phyloP scores from a whole-genome alignment of 306 rosid genomes.

The Corylus americana region DNA sequence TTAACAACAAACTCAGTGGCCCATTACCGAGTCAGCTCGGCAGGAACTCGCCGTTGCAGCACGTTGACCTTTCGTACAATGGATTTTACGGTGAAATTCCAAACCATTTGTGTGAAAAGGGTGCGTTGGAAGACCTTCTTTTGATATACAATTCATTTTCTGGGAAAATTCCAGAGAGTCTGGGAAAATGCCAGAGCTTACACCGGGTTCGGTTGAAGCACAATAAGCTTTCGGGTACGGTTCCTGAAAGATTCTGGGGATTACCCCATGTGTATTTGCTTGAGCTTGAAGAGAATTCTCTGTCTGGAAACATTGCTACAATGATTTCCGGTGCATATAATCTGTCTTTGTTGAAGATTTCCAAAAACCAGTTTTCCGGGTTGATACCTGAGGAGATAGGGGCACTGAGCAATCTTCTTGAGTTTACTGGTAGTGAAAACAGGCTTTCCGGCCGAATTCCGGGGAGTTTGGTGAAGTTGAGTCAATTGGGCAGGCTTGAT shows the following conservation, averaged over 20 bases:
- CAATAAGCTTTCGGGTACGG: slow-evolving; percentile 61
- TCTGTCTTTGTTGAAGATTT: slow-evolving; percentile 52
- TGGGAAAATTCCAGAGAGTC: slow-evolving; percentile 53
- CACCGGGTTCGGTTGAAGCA: slow-evolving; percentile 57
- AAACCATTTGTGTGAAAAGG: slow-evolving; percentile 46
- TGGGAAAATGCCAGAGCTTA: slow-evolving; percentile 55
- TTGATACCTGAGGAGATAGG: slow-evolving; percentile 60
- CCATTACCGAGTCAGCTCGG: slow-evolving; percentile 58
- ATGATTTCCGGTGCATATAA: slow-evolving; percentile 50
- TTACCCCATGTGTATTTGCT: slow-evolving; percentile 51
- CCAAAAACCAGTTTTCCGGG: slow-evolving; percentile 59
- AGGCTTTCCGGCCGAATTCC: slow-evolving; percentile 58
- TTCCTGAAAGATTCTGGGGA: slow-evolving; percentile 71
- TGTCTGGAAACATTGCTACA: slow-evolving; percentile 61
- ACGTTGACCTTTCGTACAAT: slow-evolving; percentile 61
- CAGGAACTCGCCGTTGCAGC: slow-evolving; percentile 42
- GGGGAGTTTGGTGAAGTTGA: slow-evolving; percentile 40
- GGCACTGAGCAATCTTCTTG: slow-evolving; percentile 39
- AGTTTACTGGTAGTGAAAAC: slow-evolving; percentile 48
- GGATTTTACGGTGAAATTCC: slow-evolving; percentile 58
- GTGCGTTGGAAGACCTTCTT: slow-evolving; percentile 42
- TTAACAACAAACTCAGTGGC: slow-evolving; percentile 62
- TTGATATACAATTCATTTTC: slow-evolving; percentile 65
- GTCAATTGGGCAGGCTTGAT: slow-evolving; percentile 56
- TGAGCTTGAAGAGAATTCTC: slow-evolving; percentile 58